Conservation (phyloP, 441 rosid genomes). For the Euphorbia schlechtendalii region DNA sequence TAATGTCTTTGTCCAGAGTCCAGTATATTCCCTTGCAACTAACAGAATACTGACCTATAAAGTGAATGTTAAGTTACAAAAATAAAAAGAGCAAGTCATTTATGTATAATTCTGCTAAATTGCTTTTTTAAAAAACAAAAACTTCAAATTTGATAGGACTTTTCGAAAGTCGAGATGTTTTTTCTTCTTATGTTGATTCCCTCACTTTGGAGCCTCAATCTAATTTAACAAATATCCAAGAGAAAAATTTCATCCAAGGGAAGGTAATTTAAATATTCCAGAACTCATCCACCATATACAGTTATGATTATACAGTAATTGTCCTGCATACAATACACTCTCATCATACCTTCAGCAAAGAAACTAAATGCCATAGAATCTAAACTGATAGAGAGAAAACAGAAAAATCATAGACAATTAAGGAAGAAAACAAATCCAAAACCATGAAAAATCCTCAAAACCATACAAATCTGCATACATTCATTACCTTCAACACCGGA, state of each 20-base stretch:
- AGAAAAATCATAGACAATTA: background rate
- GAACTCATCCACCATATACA: background rate
- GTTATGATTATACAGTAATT: background rate
- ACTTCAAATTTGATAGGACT: background rate
- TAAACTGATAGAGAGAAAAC: background rate
- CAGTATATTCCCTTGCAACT: conserved; percentile 4
- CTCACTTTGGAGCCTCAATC: background rate
- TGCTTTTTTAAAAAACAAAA: too few species aligned
- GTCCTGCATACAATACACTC: background rate
- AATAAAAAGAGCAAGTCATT: background rate
- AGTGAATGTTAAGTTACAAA: background rate
- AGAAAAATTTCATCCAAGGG: background rate
- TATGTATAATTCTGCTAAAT: background rate
- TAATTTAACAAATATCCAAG: background rate
- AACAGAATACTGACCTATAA: background rate
- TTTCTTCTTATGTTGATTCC: background rate
- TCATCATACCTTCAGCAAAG: background rate
- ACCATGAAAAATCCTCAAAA: background rate
- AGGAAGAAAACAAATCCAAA: background rate
- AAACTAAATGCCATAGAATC: background rate
- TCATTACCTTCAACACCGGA: conserved; percentile 82
- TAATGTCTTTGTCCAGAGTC: background rate
- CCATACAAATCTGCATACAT: background rate
- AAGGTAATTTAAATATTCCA: background rate
- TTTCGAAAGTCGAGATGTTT: background rate